Evolutionary conservation across 805 yeast species (phyloP), one percentile per base, ranked within the genome.

Genomic region (Starmerella stellata): DNA sequence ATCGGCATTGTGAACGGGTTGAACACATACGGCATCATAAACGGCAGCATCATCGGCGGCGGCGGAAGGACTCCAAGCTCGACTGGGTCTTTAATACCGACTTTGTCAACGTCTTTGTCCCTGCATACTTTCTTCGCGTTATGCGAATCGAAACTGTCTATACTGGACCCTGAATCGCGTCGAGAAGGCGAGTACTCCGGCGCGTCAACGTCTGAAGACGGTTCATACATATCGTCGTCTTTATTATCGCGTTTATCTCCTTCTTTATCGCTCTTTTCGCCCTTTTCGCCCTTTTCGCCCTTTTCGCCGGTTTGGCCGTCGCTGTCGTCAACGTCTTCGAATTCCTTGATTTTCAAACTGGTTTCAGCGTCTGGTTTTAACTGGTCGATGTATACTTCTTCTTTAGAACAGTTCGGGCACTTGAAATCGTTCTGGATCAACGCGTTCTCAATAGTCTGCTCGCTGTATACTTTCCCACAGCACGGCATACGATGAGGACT

Each of bases 401-500:
- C 72, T 15, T 65, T 68, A 2, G 68, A 71, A 61, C 98, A 87
- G 46, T 73, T 75, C 4, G 98, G 96, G 59, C 98, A 87, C 29
- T 70, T 73, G 60, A 87, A 87, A 52, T 87, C 96, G 40, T 73
- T 69, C 21, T 80, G 93, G 38, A 87, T 65, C 20, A 87, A 60
- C 5, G 67, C 55, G 44, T 70, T 71, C 49, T 78, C 85, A 39
- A 78, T 69, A 24, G 77, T 61, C 20, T 67, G 68, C 44, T 71
- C 68, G 2, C 87, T 71, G 44, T 72, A 72, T 0, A 65, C 53
- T 31, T 62, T 69, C 11, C 62, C 58, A 53, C 93, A 80, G 56
- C 95, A 85, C 27, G 90, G 87, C 1, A 93, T 82, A 54, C 64
- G 69, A 4, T 78, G 85, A 0, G 95, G 94, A 21, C 73, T 65